Base-by-base conservation (phyloP, 1,284 basidiomycete genomes). In the Trichosporon asahii region DNA sequence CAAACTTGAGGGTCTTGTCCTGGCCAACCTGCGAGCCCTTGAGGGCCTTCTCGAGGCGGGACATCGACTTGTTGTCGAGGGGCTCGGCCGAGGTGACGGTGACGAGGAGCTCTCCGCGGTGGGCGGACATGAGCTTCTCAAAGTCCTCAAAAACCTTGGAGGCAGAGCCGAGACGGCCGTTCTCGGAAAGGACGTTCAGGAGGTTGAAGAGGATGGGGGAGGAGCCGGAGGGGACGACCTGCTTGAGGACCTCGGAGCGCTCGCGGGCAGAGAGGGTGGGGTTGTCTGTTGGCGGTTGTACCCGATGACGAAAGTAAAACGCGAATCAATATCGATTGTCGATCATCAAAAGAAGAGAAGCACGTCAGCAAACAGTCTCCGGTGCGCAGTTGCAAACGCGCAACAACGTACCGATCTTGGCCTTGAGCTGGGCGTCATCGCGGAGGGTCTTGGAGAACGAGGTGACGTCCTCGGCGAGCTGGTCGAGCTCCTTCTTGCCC, bases 101-200 rank as follows among this genome's bases (percentile, higher is more conserved):
- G 73, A 99, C 92, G 80, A 91, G 93, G 76, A 98, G 87, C 86
- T 99, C 96, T 76, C 96, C 96, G 83, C 89, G 91, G 88, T 98
- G 89, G 78, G 91, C 90, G 69, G 92, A 86, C 76, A 97, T 91
- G 76, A 98, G 89, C 82, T 91, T 89, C 77, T 93, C 89, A 86
- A 98, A 98, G 74, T 92, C 94, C 80, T 92, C 90, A 77, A 98
- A 93, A 73, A 97, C 93, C 77, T 90, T 91, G 77, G 89, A 86
- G 31, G 93, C 90, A 86, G 96, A 91, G 71, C 85, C 87, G 73
- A 99, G 87, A 74, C 97, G 88, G 73, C 95, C 95, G 85, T 99
- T 99, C 85, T 98, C 93, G 70, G 93, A 92, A 74, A 99, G 89
- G 76, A 98, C 90, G 55, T 84, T 83, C 83, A 99, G 90, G 77